Percentiles rank a stretch among this genome's conserved stretches.
These are phyloP conservation scores for Panicum hallii DNA, from an alignment of 202 grass and related monocot species.

Conservation along the genomic window DNA sequence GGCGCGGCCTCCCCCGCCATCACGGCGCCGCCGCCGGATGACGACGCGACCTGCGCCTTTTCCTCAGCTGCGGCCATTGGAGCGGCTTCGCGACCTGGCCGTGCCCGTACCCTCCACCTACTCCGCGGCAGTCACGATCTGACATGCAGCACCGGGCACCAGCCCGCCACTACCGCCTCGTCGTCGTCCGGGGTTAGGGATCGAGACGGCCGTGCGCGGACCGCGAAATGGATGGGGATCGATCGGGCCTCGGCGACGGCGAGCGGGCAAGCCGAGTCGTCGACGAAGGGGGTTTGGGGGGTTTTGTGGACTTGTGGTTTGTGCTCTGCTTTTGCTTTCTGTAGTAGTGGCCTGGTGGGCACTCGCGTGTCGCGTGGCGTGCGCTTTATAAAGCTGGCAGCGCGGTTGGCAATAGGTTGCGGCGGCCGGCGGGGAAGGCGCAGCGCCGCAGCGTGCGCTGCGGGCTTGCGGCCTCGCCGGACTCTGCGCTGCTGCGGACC, in stretches of 20 bases:
- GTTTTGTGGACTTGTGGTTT: not conserved
- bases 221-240: not conserved
- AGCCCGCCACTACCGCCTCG: not conserved
- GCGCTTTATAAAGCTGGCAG: not conserved
- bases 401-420: not conserved
- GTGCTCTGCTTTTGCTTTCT: not conserved
- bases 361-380: not conserved
- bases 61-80: slow-evolving; percentile 60
- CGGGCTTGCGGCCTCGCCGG: no score
- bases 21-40: not conserved
- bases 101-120: slow-evolving; percentile 33
- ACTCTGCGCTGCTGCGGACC: no score
- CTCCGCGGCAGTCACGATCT: slow-evolving; percentile 40
- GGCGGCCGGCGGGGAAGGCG: no score
- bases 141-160: slow-evolving; percentile 47
- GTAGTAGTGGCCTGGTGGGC: not conserved
- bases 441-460: no score
- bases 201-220: not conserved
- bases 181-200: not conserved
- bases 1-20: not conserved
- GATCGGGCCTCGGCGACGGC: not conserved
- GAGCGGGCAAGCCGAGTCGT: not conserved
- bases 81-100: slow-evolving; percentile 46
- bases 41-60: slow-evolving; percentile 33
- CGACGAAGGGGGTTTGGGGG: not conserved